phyloP scores from a whole-genome alignment of 495 filamentous ascomycete genomes.

The Penicillium roqueforti region DNA sequence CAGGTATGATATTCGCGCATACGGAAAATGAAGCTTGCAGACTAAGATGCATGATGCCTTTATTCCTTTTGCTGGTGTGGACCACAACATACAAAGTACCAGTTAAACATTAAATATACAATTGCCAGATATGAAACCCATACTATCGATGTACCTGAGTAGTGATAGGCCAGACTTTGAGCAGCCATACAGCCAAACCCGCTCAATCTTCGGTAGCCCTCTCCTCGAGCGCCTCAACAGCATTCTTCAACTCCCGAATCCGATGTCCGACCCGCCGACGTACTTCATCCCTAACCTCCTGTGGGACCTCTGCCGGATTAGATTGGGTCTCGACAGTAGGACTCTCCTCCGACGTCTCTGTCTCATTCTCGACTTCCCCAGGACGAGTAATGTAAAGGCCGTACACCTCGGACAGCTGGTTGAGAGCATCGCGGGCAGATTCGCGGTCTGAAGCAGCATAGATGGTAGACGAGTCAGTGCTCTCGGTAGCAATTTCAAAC shows the following conservation, averaged over 20 bases:
- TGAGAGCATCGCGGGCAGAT: slow-evolving; percentile 41
- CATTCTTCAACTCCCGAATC: slow-evolving; percentile 42
- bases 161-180: background rate
- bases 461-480: slow-evolving; percentile 40
- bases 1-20: background rate
- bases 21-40: background rate
- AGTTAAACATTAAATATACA: background rate
- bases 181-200: background rate
- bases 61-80: background rate
- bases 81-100: background rate
- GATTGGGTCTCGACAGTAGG: slow-evolving; percentile 29
- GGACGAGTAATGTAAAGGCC: slow-evolving; percentile 30
- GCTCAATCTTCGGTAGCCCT: slow-evolving; percentile 34
- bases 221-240: slow-evolving; percentile 40
- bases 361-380: slow-evolving; percentile 13
- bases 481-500: slow-evolving; percentile 47
- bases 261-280: slow-evolving; percentile 39
- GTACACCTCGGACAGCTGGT: slow-evolving; percentile 36
- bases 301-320: slow-evolving; percentile 28
- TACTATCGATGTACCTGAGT: background rate
- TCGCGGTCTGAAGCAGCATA: slow-evolving; percentile 47
- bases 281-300: slow-evolving; percentile 34
- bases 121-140: background rate
- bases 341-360: slow-evolving; percentile 5
- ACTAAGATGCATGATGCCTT: background rate